Conservation (phyloP, 1,284 basidiomycete species). For the Violaceomyces palustris region DNA sequence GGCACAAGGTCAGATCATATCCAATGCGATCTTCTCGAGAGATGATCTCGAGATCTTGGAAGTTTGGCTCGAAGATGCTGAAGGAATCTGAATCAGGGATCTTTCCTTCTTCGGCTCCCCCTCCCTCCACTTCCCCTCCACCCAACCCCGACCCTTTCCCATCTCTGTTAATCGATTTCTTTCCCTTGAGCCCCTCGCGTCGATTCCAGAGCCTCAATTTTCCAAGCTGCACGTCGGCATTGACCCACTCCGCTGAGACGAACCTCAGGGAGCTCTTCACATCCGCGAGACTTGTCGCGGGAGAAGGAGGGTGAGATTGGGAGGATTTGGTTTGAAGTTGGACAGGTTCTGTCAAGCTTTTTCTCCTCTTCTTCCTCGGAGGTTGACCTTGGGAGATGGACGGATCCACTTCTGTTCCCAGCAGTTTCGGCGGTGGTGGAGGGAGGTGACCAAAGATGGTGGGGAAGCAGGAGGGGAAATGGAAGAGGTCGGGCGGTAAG, state of each 20-base stretch:
- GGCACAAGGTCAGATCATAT: conserved; percentile 6
- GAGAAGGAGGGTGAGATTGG: not conserved
- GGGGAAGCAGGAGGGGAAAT: conserved; percentile 3
- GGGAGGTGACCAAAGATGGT: too few relatives aligned
- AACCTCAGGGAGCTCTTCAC: not conserved
- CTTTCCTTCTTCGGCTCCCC: not conserved
- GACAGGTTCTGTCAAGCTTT: too few relatives aligned
- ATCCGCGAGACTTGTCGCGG: not conserved
- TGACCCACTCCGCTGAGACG: not conserved
- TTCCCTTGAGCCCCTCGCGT: too few relatives aligned
- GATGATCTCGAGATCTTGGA: not conserved
- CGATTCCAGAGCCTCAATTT: not conserved
- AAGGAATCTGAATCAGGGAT: not conserved
- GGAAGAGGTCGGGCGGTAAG: not conserved
- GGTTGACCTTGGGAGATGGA: conserved; percentile 10
- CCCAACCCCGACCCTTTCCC: too few relatives aligned
- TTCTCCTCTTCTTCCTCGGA: too few relatives aligned
- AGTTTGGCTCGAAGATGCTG: not conserved
- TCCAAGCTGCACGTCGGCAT: not conserved
- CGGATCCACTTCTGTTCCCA: not conserved
- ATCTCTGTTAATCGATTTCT: too few relatives aligned
- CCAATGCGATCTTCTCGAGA: not conserved
- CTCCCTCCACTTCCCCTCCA: too few relatives aligned
- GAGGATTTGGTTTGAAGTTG: too few relatives aligned
- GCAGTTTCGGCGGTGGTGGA: too few relatives aligned